Percentiles rank a stretch among this genome's conserved stretches.
These are phyloP conservation scores for Penicillium sp. DNA, from an alignment of 2,329 filamentous ascomycete species.

Conservation along the genomic window DNA sequence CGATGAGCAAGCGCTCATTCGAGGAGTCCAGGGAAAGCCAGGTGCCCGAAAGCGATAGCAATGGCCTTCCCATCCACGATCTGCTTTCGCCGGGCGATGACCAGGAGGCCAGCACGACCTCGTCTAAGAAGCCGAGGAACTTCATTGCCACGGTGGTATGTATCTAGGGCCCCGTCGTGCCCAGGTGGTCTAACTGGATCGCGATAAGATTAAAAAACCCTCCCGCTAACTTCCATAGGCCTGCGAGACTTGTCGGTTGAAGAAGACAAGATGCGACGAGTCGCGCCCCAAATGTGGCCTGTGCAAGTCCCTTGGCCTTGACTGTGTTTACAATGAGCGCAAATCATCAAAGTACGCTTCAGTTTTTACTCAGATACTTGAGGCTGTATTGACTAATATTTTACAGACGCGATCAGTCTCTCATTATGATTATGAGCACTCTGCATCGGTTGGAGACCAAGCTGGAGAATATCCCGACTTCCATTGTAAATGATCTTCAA, in stretches of 20 bases:
- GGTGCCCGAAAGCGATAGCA: slow-evolving; percentile 25
- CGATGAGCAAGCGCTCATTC: slow-evolving; percentile 40
- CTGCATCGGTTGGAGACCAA: slow-evolving; percentile 55
- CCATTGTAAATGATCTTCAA: slow-evolving; percentile 32
- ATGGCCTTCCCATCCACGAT: slow-evolving; percentile 35
- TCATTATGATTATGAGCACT: slow-evolving; percentile 56
- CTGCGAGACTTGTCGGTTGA: slow-evolving; percentile 54
- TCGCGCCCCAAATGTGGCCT: slow-evolving; percentile 54
- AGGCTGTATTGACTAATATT: neutral
- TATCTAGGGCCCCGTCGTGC: neutral
- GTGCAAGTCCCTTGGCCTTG: slow-evolving; percentile 50
- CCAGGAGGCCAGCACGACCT: slow-evolving; percentile 22
- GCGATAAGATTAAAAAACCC: neutral
- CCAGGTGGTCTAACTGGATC: neutral
- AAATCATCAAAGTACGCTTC: slow-evolving; percentile 51
- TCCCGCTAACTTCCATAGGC: slow-evolving; percentile 36
- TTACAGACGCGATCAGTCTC: slow-evolving; percentile 53
- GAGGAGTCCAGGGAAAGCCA: slow-evolving; percentile 31
- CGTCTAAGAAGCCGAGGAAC: slow-evolving; percentile 37
- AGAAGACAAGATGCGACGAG: slow-evolving; percentile 58
- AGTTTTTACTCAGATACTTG: neutral
- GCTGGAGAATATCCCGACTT: slow-evolving; percentile 48
- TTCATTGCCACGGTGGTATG: slow-evolving; percentile 42
- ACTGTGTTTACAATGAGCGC: slow-evolving; percentile 55
- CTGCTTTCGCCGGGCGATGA: slow-evolving; percentile 37